Evolutionary conservation across 108 stramenopile species (phyloP), one percentile per base, ranked within the genome.

Genomic region (Fragilaria crotonensis): DNA sequence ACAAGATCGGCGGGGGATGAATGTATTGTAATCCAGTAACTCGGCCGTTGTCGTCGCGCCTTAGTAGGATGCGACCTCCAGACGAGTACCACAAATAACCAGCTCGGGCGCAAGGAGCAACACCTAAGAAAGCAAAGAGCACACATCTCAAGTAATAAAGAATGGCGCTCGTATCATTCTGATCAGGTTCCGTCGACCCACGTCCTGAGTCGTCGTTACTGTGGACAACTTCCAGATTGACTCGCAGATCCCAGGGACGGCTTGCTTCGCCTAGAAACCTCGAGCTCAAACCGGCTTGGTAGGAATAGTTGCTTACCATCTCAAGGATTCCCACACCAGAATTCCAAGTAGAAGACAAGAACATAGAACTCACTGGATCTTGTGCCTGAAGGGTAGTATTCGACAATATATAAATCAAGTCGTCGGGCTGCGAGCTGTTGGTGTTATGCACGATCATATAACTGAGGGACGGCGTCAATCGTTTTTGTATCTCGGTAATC

Each of bases 11-110:
- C 49, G 62, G 48, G 0, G 73, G 73, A 14, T 64, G 68, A 32
- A 73, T 60, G 33, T 73, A 70, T 60, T 71, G 65, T 7, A 80
- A 31, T 2, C 79, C 79, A 27, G 67, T 58, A 23, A 80, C 60
- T 26, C 75, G 53, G 36, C 76, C 71, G 32, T 30, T 30, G 49
- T 80, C 79, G 52, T 69, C 69, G 21, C 75, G 64, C 1, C 75
- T 70, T 22, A 76, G 56, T 17, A 51, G 64, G 18, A 80, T 50
- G 3, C 75, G 56, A 25, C 79, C 79, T 33, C 79, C 79, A 27
- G 71, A 75, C 0, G 60, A 56, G 53, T 70, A 74, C 68, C 72
- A 80, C 2, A 76, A 48, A 48, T 71, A 76, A 0, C 48, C 51
- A 2, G 62, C 72, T 30, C 79, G 60, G 9, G 64, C 25, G 47